Percentiles rank a stretch among this genome's conserved stretches.
Evolutionary conservation across 306 rosid genomes (phyloP).

Genomic region (Trichosanthes truncata): DNA sequence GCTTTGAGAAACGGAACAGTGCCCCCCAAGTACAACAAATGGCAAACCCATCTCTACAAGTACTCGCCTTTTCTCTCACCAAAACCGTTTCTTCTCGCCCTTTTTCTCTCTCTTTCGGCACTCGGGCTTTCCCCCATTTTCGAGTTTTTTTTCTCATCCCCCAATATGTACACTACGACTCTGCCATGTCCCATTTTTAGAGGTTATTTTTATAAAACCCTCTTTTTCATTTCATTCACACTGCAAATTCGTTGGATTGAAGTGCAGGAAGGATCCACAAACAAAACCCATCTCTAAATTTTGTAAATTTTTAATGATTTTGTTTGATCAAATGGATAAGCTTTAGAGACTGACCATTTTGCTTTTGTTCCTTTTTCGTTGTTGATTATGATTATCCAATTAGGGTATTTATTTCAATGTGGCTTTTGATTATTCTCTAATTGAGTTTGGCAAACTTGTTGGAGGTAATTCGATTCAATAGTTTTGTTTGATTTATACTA

Average conservation of each 20-base stretch:
- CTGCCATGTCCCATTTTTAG: conserved; percentile 30
- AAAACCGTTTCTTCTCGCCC: background rate
- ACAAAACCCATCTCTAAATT: background rate
- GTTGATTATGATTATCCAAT: background rate
- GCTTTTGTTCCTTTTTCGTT: background rate
- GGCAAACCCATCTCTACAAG: conserved; percentile 14
- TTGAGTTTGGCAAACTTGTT: no score
- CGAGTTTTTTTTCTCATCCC: conserved; percentile 21
- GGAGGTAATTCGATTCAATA: background rate
- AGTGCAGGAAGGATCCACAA: background rate
- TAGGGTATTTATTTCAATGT: background rate
- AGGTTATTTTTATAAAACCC: conserved; percentile 12
- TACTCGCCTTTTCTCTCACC: conserved; percentile 5
- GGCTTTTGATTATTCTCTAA: background rate
- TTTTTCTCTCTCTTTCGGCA: conserved; percentile 23
- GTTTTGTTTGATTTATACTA: background rate
- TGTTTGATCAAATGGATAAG: background rate
- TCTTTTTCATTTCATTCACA: background rate
- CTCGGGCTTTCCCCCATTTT: conserved; percentile 31
- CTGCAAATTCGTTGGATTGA: conserved; percentile 5
- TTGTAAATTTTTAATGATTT: background rate
- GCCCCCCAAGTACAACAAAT: conserved; percentile 28
- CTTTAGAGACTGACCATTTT: background rate
- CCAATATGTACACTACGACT: conserved; percentile 16
- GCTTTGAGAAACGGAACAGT: conserved; percentile 28